Base-by-base conservation (phyloP, 257 asterid genomes). In the Eucommia ulmoides region DNA sequence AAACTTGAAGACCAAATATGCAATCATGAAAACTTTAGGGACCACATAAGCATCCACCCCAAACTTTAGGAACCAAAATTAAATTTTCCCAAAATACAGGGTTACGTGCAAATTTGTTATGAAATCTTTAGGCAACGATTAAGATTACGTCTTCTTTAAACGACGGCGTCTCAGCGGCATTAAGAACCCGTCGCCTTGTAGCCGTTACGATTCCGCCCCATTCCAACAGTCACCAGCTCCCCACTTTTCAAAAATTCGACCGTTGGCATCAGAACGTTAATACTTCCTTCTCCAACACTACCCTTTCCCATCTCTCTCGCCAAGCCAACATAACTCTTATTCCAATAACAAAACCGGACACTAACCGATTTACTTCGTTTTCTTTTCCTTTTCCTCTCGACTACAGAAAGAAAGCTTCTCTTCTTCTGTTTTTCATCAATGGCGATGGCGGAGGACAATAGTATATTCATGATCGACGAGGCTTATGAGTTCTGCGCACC, bases 401-500 rank as follows among this genome's bases (percentile, higher is more conserved):
- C 19, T 16, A 6, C 21, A 6, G n/a, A 6, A 1, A 8, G 3
- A 18, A 42, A 5, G 2, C 20, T 6, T n/a, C 20, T 2, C 15
- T 16, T n/a, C n/a, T n/a, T n/a, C 3, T 16, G 8, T 6, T 1
- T 18, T 2, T 22, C 49, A 5, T 45, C 22, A 49, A 70, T 77
- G 82, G 61, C 77, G 65, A 73, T 45, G 48, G 63, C 59, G 65
- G 94, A 80, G 41, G 94, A 75, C 38, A 52, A 72, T 0, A 67
- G 23, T 26, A 8, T 57, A 49, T 60, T 61, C 67, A 12, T 72
- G 69, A 64, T 86, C 54, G 98, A 91, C 24, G 77, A 72, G 58
- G 74, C 56, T 0, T 86, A 82, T 42, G 98, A 86, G 76, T 91
- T 80, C 66, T 74, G 82, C 6, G 98, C 98, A 0, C 98, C 96